A percentile compares a stretch with the other conserved stretches of the same genome.
These are phyloP conservation scores for Tubosaeta brunneosetosa DNA, from an alignment of 768 basidiomycete genomes.

Conservation along the genomic window DNA sequence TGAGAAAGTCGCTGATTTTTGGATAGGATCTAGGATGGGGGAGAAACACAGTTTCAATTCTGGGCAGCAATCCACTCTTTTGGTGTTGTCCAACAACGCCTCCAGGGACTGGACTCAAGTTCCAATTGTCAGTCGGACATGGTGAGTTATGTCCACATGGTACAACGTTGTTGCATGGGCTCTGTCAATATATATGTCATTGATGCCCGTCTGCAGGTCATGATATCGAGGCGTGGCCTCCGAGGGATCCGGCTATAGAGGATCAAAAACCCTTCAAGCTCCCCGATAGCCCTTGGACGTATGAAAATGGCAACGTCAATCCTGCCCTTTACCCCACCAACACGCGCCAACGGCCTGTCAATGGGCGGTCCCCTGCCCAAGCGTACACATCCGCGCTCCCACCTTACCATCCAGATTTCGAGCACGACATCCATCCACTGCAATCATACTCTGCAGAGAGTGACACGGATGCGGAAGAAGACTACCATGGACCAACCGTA, in stretches of 20 bases:
- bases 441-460: slow-evolving; percentile 16
- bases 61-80: slow-evolving; percentile 67
- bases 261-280: slow-evolving; percentile 42
- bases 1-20: slow-evolving; percentile 7
- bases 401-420: slow-evolving; percentile 75
- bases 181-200: neutral
- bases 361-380: slow-evolving; percentile 19
- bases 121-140: slow-evolving; percentile 60
- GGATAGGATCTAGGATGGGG: slow-evolving; percentile 71
- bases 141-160: slow-evolving; percentile 61
- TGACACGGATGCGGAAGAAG: slow-evolving; percentile 29
- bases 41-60: slow-evolving; percentile 69
- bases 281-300: slow-evolving; percentile 78
- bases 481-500: slow-evolving; percentile 36
- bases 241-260: slow-evolving; percentile 50
- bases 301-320: slow-evolving; percentile 71
- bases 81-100: slow-evolving; percentile 81
- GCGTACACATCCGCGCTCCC: slow-evolving; percentile 50
- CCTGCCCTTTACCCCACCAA: slow-evolving; percentile 69
- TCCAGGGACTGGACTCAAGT: slow-evolving; percentile 73
- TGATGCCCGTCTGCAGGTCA: slow-evolving; percentile 30
- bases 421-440: slow-evolving; percentile 27
- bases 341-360: slow-evolving; percentile 30
- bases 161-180: slow-evolving; percentile 5
- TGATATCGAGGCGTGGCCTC: slow-evolving; percentile 60